phyloP scores from a whole-genome alignment of 768 basidiomycete genomes.

The Cyclocybe cylindracea region DNA sequence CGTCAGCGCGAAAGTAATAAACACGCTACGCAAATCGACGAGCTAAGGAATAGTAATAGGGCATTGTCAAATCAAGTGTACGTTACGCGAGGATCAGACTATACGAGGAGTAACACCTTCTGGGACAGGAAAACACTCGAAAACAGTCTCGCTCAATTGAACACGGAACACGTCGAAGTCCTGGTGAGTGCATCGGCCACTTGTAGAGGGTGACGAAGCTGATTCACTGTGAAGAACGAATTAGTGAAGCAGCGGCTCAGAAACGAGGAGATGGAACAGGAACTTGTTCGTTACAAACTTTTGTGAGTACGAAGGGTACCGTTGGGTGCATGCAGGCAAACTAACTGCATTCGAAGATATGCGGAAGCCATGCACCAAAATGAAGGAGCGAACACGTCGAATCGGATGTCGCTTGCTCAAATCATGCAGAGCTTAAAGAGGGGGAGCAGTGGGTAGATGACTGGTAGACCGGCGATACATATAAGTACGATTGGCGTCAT shows the following conservation, averaged over 20 bases:
- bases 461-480: neutral
- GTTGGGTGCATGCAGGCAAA: neutral
- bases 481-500: too few relatives aligned
- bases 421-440: slow-evolving; percentile 42
- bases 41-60: slow-evolving; percentile 79
- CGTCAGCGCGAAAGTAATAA: slow-evolving; percentile 69
- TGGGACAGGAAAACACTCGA: slow-evolving; percentile 75
- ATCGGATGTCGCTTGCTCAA: slow-evolving; percentile 56
- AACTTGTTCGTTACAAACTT: slow-evolving; percentile 93
- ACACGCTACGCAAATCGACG: slow-evolving; percentile 83
- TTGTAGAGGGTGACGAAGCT: neutral
- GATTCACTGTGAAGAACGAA: slow-evolving; percentile 61
- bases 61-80: slow-evolving; percentile 78
- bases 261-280: slow-evolving; percentile 91
- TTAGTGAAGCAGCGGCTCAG: slow-evolving; percentile 86
- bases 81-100: slow-evolving; percentile 27
- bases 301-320: slow-evolving; percentile 50
- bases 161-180: slow-evolving; percentile 78
- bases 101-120: slow-evolving; percentile 3
- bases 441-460: slow-evolving; percentile 26
- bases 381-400: slow-evolving; percentile 67
- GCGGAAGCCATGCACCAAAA: slow-evolving; percentile 81
- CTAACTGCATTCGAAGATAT: slow-evolving; percentile 33
- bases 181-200: slow-evolving; percentile 44
- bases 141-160: slow-evolving; percentile 73